Base-by-base conservation (phyloP, 768 basidiomycete species). In the Tricholoma furcatifolium region DNA sequence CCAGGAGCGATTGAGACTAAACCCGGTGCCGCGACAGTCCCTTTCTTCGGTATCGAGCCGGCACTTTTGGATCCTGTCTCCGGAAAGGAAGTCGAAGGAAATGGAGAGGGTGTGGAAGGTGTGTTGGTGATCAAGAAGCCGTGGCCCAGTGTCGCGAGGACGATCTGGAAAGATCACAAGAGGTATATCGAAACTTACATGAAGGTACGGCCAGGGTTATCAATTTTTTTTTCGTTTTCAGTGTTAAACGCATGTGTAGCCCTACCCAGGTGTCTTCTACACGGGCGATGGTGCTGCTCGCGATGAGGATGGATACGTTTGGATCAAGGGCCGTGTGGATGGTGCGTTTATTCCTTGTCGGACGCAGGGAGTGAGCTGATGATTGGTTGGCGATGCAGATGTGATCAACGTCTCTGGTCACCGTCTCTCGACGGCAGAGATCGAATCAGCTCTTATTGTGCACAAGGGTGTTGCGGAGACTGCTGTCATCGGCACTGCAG, bases 321-420 rank as follows among this genome's bases (percentile, higher is more conserved):
- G 97, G 96, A 98, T 99, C 71, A 93, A 93, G 70, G 97, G 96
- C 47, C 85, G 97, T 60, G 83, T 98, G 45, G 97, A 99, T 69
- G 94, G 89, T 78, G 59, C 71, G 79, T 59, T 46, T 9, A 2
- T 34, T n/a, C 40, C n/a, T 51, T 18, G 5, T 30, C n/a, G n/a
- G n/a, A 17, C 9, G 14, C 34, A 21, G 32, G 5, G 6, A 17
- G 12, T 6, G 23, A 35, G 52, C 35, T 45, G 18, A 31, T 21
- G 15, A 15, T 15, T 61, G 15, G 15, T 21, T 20, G 21, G 6
- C 27, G n/a, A 31, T 20, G 12, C 35, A 91, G 90, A 96, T 73
- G 94, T 97, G 54, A 97, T 97, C 81, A 98, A 98, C 71, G 95
- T 98, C 30, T 95, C 96, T 38, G 96, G 96, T 1, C 96, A 99